phyloP scores from a whole-genome alignment of 306 rosid genomes.

The Castanospermum australe region DNA sequence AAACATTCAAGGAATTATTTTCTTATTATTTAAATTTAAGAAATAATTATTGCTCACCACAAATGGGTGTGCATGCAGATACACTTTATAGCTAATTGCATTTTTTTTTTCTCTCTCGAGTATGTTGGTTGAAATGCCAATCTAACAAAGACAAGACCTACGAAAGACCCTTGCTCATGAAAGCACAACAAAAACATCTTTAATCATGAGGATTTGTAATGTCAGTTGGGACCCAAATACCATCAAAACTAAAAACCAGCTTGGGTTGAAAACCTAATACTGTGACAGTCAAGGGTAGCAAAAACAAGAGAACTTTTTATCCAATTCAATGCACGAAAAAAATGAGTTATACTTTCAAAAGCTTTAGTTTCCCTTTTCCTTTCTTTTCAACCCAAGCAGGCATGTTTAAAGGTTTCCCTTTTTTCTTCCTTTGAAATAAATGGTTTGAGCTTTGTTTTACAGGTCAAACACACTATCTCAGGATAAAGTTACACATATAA shows the following conservation, averaged over 20 bases:
- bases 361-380: constrained; percentile 39
- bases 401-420: constrained; percentile 44
- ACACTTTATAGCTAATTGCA: constrained; percentile 1
- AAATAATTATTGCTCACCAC: not conserved
- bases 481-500: not conserved
- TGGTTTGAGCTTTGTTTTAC: constrained; percentile 41
- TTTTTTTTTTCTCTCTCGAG: not conserved
- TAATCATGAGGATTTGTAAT: constrained; percentile 45
- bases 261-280: constrained; percentile 42
- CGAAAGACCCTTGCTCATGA: constrained; percentile 46
- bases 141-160: constrained; percentile 50
- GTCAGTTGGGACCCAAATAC: constrained; percentile 50
- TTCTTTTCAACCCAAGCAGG: constrained; percentile 46
- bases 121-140: constrained; percentile 32
- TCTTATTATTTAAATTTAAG: not conserved
- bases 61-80: constrained; percentile 15
- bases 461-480: constrained; percentile 46
- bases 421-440: constrained; percentile 29
- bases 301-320: constrained; percentile 64
- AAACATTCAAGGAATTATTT: not conserved
- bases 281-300: constrained; percentile 79
- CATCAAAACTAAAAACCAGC: constrained; percentile 35
- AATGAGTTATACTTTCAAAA: constrained; percentile 57
- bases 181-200: constrained; percentile 59
- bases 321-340: constrained; percentile 66